Evolutionary conservation across 129 eudicot species (phyloP).

Genomic region (Rutidosis leptorrhynchoides): DNA sequence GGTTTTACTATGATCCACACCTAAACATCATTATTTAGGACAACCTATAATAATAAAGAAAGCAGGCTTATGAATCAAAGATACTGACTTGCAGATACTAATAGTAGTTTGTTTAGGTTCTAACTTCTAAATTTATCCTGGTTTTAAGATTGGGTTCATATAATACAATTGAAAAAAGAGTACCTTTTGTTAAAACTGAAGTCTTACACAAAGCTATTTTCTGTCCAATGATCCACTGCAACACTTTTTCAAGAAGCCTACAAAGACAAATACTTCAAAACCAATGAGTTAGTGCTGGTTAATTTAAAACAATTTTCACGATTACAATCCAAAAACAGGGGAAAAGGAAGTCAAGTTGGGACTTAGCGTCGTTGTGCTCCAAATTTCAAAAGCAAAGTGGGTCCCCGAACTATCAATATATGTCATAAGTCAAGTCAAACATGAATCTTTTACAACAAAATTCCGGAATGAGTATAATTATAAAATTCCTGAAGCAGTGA

Average conservation of each 20-base stretch:
- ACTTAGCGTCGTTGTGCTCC: conserved; percentile 18
- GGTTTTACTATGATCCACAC: conserved; percentile 15
- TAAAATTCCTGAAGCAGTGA: conserved; percentile 1
- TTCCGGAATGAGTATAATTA: conserved; percentile 20
- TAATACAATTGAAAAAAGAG: conserved; percentile 1
- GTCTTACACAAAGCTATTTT: conserved; percentile 16
- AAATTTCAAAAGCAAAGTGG: conserved; percentile 2
- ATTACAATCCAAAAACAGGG: neutral
- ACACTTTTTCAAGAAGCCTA: conserved; percentile 2
- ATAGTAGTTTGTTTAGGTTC: conserved; percentile 10
- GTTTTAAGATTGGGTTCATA: neutral
- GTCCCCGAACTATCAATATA: conserved; percentile 11
- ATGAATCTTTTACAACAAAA: conserved; percentile 10
- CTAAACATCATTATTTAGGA: conserved; percentile 17
- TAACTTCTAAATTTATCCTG: conserved; percentile 12
- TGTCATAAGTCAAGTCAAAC: conserved; percentile 16
- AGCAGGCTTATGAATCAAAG: conserved; percentile 11
- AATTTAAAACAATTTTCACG: conserved; percentile 9
- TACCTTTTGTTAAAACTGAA: conserved; percentile 15
- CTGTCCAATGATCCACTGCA: conserved; percentile 13
- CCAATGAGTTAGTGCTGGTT: neutral
- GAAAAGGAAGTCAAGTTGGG: conserved; percentile 5
- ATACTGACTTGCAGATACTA: conserved; percentile 21
- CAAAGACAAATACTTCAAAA: neutral
- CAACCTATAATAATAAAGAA: neutral